Evolutionary conservation across 495 filamentous ascomycete genomes (phyloP).

Genomic region (Aspergillus kassunensis): DNA sequence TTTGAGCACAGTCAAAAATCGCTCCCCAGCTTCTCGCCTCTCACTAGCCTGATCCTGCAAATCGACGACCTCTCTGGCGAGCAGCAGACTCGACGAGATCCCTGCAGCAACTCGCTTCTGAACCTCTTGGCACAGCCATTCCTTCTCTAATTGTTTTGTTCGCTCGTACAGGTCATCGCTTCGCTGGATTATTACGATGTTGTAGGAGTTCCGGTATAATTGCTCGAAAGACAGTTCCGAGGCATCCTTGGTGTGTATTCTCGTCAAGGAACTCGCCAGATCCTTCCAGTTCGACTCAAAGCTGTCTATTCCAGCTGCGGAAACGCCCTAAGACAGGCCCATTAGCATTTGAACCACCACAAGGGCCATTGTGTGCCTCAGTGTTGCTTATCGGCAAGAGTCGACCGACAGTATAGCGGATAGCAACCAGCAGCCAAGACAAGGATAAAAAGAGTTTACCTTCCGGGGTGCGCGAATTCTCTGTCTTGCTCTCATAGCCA

Average conservation of each 20-base stretch:
- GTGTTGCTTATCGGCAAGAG: neutral
- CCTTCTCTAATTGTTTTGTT: conserved; percentile 73
- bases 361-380: neutral
- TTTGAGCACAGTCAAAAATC: conserved; percentile 72
- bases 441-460: conserved; percentile 40
- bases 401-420: neutral
- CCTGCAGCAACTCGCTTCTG: conserved; percentile 58
- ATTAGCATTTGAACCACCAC: conserved; percentile 11
- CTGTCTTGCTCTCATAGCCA: conserved; percentile 62
- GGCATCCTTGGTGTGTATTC: conserved; percentile 91
- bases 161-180: conserved; percentile 78
- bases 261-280: conserved; percentile 66
- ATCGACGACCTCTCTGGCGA: conserved; percentile 38
- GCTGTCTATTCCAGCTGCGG: conserved; percentile 54
- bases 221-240: conserved; percentile 90
- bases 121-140: conserved; percentile 70
- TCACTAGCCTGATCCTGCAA: conserved; percentile 61
- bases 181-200: conserved; percentile 83
- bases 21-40: conserved; percentile 74
- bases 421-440: neutral
- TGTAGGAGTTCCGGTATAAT: conserved; percentile 93
- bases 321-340: conserved; percentile 43
- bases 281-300: conserved; percentile 80
- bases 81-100: conserved; percentile 56
- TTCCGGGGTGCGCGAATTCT: conserved; percentile 70